A percentile compares a stretch with the other conserved stretches of the same genome.
Conservation (phyloP, 2,329 filamentous ascomycete genomes). For the Sporothrix dimorphospora region DNA sequence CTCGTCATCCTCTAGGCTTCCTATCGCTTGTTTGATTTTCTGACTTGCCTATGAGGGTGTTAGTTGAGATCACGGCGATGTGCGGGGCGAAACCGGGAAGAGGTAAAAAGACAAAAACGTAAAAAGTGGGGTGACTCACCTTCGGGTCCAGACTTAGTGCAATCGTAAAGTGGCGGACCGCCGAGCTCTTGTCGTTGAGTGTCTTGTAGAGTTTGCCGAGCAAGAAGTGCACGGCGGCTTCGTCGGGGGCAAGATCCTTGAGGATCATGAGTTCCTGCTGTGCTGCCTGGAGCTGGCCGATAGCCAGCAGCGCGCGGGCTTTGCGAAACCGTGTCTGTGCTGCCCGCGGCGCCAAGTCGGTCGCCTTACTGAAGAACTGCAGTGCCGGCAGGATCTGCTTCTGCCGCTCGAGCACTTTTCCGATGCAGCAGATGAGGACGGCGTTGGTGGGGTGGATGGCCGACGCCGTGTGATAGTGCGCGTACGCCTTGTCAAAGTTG, state of each 20-base stretch:
- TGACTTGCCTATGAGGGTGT: constrained; percentile 71
- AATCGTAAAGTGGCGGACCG: constrained; percentile 93
- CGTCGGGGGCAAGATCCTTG: constrained; percentile 89
- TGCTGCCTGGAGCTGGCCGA: constrained; percentile 71
- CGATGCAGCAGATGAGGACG: constrained; percentile 89
- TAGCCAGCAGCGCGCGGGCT: constrained; percentile 79
- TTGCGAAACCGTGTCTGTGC: constrained; percentile 91
- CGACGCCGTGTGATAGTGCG: constrained; percentile 86
- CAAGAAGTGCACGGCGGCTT: constrained; percentile 94
- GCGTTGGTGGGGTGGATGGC: constrained; percentile 92
- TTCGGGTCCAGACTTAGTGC: constrained; percentile 95
- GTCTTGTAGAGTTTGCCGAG: constrained; percentile 81
- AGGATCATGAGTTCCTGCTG: constrained; percentile 83
- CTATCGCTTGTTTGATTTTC: constrained; percentile 95
- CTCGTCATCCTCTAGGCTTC: constrained; percentile 82
- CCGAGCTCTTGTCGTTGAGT: constrained; percentile 72
- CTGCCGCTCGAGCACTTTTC: constrained; percentile 84
- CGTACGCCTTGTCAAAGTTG: constrained; percentile 86
- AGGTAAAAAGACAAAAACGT: neutral
- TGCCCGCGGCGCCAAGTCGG: constrained; percentile 77
- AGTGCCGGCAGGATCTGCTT: constrained; percentile 80
- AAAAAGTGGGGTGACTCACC: constrained; percentile 53
- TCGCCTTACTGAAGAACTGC: constrained; percentile 78
- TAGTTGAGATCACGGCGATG: constrained; percentile 6
- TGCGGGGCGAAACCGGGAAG: neutral